These are phyloP conservation scores for Polygonum aviculare DNA, from an alignment of 148 eudicot species.

Conservation along the genomic window DNA sequence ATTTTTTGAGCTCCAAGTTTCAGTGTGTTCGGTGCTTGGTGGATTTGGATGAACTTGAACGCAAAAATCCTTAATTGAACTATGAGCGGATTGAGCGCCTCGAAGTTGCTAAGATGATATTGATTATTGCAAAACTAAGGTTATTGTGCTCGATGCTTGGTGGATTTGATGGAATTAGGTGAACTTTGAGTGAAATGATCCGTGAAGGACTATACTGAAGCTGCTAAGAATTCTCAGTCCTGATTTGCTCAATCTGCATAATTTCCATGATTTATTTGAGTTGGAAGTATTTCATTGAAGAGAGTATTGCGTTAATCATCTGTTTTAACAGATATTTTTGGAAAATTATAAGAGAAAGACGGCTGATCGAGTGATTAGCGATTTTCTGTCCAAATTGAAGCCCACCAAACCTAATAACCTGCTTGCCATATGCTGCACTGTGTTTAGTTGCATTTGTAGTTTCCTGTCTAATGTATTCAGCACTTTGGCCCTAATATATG, in stretches of 20 bases:
- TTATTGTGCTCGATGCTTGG: background rate
- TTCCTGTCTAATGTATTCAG: background rate
- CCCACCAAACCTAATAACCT: background rate
- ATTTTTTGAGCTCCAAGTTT: background rate
- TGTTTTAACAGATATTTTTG: background rate
- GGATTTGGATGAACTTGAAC: background rate
- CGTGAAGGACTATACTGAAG: background rate
- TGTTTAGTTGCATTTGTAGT: background rate
- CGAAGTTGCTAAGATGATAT: background rate
- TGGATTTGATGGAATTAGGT: background rate
- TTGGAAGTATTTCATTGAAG: background rate
- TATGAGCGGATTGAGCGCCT: background rate
- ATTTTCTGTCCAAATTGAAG: background rate
- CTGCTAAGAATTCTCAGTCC: background rate
- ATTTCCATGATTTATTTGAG: background rate
- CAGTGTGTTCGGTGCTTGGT: background rate
- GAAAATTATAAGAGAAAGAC: background rate
- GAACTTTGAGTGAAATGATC: slow-evolving; percentile 1
- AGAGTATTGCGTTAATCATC: background rate
- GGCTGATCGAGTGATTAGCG: background rate
- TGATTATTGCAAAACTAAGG: background rate
- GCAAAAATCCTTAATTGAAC: background rate
- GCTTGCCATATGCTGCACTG: background rate
- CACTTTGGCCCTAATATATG: slow-evolving; percentile 1
- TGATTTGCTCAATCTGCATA: background rate